Base-by-base conservation (phyloP, 31 red algal genomes). In the Pterothamnion heteromorphum region DNA sequence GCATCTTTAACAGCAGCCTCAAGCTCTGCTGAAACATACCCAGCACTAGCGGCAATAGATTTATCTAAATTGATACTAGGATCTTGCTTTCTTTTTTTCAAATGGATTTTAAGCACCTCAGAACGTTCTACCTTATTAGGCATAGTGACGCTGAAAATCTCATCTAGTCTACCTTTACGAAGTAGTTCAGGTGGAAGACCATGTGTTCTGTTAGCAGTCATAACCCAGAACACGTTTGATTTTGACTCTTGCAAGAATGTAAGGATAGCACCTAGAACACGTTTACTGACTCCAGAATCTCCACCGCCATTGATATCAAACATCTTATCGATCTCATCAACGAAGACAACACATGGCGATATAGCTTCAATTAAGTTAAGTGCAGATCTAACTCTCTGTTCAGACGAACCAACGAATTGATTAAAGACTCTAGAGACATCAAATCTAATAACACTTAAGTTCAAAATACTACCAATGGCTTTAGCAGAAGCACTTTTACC, bases 261-360 rank as follows among this genome's bases (percentile, higher is more conserved):
- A 28, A 78, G 72, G 72, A 78, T 28, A 33, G 72, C 31, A 32
- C 72, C 72, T 28, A 78, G 72, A 32, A 78, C 72, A 28, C 31
- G 26, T 33, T 78, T 28, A 32, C 28, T 32, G 72, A 33, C 31
- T 28, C 72, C 72, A 28, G 28, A 28, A 33, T 78, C 72, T 28
- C 72, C 72, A 33, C 72, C 72, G 72, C 72, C 72, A 33, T 78
- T 78, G 28, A 78, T 33, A 33, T 28, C 26, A 32, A 78, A 32
- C 28, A 33, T 33, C 35, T 86, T 86, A 41, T 86, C 82, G 35
- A 86, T 86, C 35, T 86, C 82, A 41, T 86, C 82, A 26, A 86
- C 23, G 28, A 31, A 38, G 35, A 86, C 30, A 35, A 86, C 35
- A 35, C 82, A 86, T 38, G 82, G 82, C 38, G 38, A 41, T 41